phyloP scores from a whole-genome alignment of 164 flowering plant genomes.

The Sedum album region DNA sequence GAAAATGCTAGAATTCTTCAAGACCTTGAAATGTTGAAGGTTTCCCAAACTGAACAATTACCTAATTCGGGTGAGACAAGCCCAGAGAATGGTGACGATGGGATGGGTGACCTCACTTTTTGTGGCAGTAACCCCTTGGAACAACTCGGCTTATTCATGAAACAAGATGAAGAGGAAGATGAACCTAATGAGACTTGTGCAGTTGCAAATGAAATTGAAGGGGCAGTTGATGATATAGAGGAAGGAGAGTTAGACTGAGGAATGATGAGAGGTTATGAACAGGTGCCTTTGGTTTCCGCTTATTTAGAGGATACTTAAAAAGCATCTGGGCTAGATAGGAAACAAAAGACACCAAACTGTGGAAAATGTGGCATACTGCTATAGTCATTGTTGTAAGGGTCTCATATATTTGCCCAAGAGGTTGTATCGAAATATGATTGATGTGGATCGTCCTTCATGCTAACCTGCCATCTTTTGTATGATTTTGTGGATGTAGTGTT shows the following conservation, averaged over 20 bases:
- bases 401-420: too few relatives aligned
- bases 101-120: slow-evolving; percentile 60
- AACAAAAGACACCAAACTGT: too few relatives aligned
- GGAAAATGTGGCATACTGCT: too few relatives aligned
- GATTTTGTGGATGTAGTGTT: too few relatives aligned
- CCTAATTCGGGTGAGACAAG: slow-evolving; percentile 67
- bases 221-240: slow-evolving; percentile 44
- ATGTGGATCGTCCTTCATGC: too few relatives aligned
- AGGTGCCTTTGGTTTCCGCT: background rate
- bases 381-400: too few relatives aligned
- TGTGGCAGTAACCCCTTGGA: slow-evolving; percentile 70
- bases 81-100: slow-evolving; percentile 55
- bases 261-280: too few relatives aligned
- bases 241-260: slow-evolving; percentile 46
- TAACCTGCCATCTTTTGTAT: too few relatives aligned
- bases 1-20: slow-evolving; percentile 63
- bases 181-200: slow-evolving; percentile 19
- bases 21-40: slow-evolving; percentile 73
- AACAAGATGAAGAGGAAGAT: slow-evolving; percentile 74
- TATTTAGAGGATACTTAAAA: background rate
- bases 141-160: slow-evolving; percentile 83
- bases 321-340: too few relatives aligned
- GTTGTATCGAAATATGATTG: too few relatives aligned
- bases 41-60: slow-evolving; percentile 43
- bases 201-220: slow-evolving; percentile 14